Conservation (phyloP, 1,284 basidiomycete genomes). For the Tausonia pullulans region DNA sequence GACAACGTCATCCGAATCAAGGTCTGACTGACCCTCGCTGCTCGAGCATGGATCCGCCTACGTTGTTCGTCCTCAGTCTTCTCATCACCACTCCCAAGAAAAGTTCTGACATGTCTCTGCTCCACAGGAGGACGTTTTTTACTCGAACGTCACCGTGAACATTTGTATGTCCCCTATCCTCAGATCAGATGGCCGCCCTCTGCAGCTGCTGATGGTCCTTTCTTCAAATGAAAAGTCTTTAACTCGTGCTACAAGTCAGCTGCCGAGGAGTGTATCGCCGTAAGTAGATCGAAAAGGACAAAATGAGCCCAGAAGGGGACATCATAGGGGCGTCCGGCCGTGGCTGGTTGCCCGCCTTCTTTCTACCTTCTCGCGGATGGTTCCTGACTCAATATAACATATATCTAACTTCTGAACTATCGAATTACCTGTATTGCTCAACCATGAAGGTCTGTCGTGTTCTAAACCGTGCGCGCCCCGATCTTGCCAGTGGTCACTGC, state of each 20-base stretch:
- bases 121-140: background rate
- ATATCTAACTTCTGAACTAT: background rate
- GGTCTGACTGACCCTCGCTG: slow-evolving; percentile 13
- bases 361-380: background rate
- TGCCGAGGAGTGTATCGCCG: too few relatives aligned
- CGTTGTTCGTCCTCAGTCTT: background rate
- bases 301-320: too few relatives aligned
- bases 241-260: slow-evolving; percentile 15
- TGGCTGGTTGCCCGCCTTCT: too few relatives aligned
- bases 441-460: slow-evolving; percentile 1
- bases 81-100: background rate
- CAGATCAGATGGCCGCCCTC: too few relatives aligned
- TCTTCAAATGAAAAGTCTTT: too few relatives aligned
- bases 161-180: background rate
- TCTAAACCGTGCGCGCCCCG: too few relatives aligned
- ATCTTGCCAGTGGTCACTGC: too few relatives aligned
- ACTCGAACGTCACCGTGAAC: slow-evolving; percentile 5
- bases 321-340: too few relatives aligned
- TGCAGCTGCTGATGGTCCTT: too few relatives aligned
- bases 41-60: background rate
- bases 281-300: too few relatives aligned
- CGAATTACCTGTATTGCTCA: slow-evolving; percentile 8
- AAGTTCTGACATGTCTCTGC: too few relatives aligned
- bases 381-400: too few relatives aligned
- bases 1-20: slow-evolving; percentile 17